Conservation (phyloP, 495 filamentous ascomycete genomes). For the Astrothelium macrocarpum region DNA sequence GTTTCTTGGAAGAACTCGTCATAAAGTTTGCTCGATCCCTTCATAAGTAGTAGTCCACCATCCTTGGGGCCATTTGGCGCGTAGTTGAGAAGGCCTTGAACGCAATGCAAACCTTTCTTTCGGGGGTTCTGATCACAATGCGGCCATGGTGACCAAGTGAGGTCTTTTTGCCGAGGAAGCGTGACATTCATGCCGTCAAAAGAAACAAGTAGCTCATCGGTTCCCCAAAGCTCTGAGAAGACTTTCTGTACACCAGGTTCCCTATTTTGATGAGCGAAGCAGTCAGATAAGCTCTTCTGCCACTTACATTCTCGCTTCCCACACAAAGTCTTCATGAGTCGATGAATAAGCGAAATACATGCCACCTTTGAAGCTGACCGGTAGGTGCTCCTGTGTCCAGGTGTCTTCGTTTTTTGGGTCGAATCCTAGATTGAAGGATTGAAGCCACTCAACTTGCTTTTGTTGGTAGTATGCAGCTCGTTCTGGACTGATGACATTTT, state of each 20-base stretch:
- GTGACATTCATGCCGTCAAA: conserved; percentile 36
- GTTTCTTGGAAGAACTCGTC: conserved; percentile 32
- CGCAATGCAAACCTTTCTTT: conserved; percentile 36
- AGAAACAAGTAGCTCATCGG: conserved; percentile 33
- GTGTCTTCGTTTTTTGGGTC: conserved; percentile 32
- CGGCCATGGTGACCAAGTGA: conserved; percentile 33
- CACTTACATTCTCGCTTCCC: conserved; percentile 32
- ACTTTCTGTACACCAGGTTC: conserved; percentile 35
- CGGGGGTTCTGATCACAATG: conserved; percentile 40
- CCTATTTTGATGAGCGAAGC: not conserved
- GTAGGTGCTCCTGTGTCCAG: conserved; percentile 35
- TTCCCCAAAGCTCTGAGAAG: conserved; percentile 36
- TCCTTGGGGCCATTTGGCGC: conserved; percentile 37
- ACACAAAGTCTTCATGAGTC: conserved; percentile 40
- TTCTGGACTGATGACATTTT: conserved; percentile 20
- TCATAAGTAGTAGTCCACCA: conserved; percentile 36
- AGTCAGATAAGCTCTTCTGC: not conserved
- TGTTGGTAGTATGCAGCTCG: conserved; percentile 26
- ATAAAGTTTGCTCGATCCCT: conserved; percentile 33
- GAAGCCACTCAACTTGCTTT: conserved; percentile 34
- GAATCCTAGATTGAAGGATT: conserved; percentile 35
- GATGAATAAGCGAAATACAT: conserved; percentile 24
- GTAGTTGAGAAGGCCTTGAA: conserved; percentile 42
- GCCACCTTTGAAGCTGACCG: conserved; percentile 31
- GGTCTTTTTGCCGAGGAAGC: conserved; percentile 26